These are phyloP conservation scores for Closterium sp. DNA, from an alignment of 139 green algal genomes.

Conservation along the genomic window DNA sequence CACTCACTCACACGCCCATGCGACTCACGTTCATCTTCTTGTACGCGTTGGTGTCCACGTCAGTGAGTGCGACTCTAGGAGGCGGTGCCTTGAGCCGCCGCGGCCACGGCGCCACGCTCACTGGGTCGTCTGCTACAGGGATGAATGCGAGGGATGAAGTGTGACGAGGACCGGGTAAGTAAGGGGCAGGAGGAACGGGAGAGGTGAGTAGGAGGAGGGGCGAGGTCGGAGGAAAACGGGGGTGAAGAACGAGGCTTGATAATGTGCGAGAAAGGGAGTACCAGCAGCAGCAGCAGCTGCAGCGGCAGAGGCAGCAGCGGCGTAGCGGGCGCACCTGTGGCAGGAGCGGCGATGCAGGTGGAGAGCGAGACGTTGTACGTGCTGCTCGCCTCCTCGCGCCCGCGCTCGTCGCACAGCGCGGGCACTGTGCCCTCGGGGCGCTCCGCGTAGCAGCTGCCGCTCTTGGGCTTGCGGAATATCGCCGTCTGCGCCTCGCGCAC, in stretches of 20 bases:
- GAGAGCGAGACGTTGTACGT: not conserved
- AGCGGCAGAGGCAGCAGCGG: not conserved
- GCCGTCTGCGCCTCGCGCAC: constrained; percentile 3
- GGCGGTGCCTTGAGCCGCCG: not conserved
- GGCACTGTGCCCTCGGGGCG: not conserved
- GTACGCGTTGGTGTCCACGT: not conserved
- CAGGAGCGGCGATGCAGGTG: not conserved
- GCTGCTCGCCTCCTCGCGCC: not conserved
- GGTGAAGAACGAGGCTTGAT: no score
- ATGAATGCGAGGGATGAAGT: not conserved
- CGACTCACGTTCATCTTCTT: not conserved
- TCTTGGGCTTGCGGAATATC: constrained; percentile 19
- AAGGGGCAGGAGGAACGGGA: not conserved
- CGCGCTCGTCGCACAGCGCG: constrained; percentile 3
- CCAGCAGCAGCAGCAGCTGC: not conserved
- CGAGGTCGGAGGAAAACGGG: no score
- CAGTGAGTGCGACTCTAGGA: not conserved
- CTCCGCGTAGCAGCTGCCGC: not conserved
- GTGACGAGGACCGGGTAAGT: not conserved
- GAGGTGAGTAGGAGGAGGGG: not conserved
- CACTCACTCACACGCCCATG: not conserved
- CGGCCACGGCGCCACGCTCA: not conserved
- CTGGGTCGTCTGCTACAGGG: not conserved
- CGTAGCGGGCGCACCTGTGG: not conserved
- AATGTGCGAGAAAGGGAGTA: not conserved